Conservation (phyloP, 179 eudicot species). For the Beta lomatogona region DNA sequence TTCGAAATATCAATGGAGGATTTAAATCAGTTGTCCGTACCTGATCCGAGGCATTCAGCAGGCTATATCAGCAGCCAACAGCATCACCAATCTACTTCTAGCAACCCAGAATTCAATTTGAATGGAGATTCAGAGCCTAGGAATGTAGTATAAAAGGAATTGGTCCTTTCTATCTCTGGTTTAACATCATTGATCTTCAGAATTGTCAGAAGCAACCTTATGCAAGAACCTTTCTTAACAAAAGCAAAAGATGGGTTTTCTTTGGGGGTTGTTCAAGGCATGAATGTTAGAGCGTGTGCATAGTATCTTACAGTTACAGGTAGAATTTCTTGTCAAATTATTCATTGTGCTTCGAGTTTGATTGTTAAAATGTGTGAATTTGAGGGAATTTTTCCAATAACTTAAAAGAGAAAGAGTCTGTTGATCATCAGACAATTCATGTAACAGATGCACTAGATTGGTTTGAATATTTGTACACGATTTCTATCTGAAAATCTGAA, state of each 20-base stretch:
- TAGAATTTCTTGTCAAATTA: neutral
- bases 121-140: conserved; percentile 8
- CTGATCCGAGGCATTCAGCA: conserved; percentile 10
- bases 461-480: neutral
- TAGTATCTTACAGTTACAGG: neutral
- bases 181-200: neutral
- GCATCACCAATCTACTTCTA: conserved; percentile 15
- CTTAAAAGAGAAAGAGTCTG: neutral
- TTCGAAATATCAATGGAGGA: neutral
- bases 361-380: neutral
- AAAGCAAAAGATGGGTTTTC: neutral
- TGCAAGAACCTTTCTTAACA: neutral
- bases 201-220: neutral
- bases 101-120: conserved; percentile 11
- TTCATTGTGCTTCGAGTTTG: neutral
- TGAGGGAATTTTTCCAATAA: neutral
- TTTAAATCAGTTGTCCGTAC: conserved; percentile 1
- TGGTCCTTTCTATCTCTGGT: neutral
- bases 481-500: neutral
- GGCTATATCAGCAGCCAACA: conserved; percentile 17
- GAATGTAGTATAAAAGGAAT: neutral
- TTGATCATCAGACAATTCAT: neutral
- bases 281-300: neutral
- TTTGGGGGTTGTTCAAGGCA: conserved; percentile 4
- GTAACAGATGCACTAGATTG: neutral